Conservation (phyloP, 2,329 filamentous ascomycete genomes). For the Alternaria infectoria region DNA sequence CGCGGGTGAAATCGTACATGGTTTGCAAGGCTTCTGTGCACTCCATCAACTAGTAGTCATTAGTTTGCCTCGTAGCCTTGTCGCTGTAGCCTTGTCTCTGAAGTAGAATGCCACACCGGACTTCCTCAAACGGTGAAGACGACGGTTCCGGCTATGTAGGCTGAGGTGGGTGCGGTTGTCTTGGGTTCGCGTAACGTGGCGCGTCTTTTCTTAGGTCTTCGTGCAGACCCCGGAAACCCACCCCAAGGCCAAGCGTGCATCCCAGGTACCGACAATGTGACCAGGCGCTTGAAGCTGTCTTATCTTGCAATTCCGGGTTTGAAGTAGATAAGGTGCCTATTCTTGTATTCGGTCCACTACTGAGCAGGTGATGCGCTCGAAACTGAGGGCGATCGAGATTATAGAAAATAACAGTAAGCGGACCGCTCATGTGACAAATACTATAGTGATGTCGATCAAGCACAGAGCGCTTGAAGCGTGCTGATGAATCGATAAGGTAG, state of each 20-base stretch:
- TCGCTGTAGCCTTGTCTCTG: background rate
- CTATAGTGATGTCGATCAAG: no score
- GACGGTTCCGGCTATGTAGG: background rate
- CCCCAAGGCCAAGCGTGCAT: background rate
- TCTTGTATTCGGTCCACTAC: background rate
- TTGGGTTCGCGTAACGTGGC: background rate
- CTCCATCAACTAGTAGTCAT: background rate
- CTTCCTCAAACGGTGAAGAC: background rate
- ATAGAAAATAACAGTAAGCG: background rate
- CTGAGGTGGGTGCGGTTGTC: background rate
- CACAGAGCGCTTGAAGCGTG: background rate
- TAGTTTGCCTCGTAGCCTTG: background rate
- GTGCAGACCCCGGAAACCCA: background rate
- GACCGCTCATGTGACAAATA: background rate
- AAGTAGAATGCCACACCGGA: background rate
- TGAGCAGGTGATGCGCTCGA: background rate
- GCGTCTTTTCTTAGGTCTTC: conserved; percentile 13
- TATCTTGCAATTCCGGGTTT: background rate
- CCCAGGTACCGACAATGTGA: background rate
- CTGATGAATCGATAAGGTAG: background rate
- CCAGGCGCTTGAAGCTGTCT: background rate
- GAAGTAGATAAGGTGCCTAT: conserved; percentile 1
- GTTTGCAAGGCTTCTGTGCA: background rate
- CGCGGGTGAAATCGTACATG: background rate
- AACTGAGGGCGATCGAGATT: background rate